Evolutionary conservation across 2,329 filamentous ascomycete genomes (phyloP).

Genomic region (Penicillium sp.): DNA sequence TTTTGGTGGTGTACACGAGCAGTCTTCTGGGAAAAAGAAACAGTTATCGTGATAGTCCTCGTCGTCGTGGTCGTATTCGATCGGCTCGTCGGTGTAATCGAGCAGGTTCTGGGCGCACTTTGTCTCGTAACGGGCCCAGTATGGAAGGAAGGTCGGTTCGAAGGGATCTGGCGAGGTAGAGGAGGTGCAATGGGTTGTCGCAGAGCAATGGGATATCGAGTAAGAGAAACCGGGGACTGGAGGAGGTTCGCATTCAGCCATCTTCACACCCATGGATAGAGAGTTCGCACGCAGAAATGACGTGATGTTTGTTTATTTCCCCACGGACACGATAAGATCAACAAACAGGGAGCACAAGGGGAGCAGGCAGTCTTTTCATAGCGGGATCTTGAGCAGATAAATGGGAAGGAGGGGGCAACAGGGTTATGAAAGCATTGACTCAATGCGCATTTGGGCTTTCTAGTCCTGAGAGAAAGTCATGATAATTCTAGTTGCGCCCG

Average conservation of each 20-base stretch:
- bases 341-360: slow-evolving; percentile 4
- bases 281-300: background rate
- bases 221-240: slow-evolving; percentile 21
- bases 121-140: slow-evolving; percentile 40
- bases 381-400: slow-evolving; percentile 2
- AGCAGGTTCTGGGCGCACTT: slow-evolving; percentile 43
- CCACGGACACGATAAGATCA: slow-evolving; percentile 2
- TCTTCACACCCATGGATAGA: slow-evolving; percentile 23
- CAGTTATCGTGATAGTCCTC: slow-evolving; percentile 44
- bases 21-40: slow-evolving; percentile 48
- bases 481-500: slow-evolving; percentile 16
- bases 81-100: slow-evolving; percentile 41
- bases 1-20: slow-evolving; percentile 39
- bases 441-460: background rate
- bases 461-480: slow-evolving; percentile 19
- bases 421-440: slow-evolving; percentile 1
- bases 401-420: slow-evolving; percentile 3
- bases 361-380: slow-evolving; percentile 16
- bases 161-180: background rate
- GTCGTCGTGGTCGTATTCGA: slow-evolving; percentile 46
- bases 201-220: slow-evolving; percentile 9
- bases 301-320: slow-evolving; percentile 1
- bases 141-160: slow-evolving; percentile 34
- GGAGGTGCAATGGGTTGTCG: slow-evolving; percentile 1
- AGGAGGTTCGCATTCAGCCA: slow-evolving; percentile 30